These are phyloP conservation scores for Mycena polygramma DNA, from an alignment of 768 basidiomycete genomes.

Conservation along the genomic window DNA sequence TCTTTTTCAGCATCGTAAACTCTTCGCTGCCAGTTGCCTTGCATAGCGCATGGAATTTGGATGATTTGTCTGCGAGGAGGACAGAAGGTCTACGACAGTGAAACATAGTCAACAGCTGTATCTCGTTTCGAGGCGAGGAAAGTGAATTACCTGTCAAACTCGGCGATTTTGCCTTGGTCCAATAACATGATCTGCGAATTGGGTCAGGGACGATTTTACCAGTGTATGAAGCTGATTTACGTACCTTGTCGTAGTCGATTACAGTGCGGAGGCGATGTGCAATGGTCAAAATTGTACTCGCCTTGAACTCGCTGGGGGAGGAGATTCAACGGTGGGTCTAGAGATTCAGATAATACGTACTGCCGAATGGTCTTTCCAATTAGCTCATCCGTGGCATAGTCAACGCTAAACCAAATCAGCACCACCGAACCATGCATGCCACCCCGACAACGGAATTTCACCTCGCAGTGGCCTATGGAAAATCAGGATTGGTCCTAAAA, in stretches of 20 bases:
- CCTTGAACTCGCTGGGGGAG: not conserved
- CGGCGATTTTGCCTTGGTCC: conserved; percentile 82
- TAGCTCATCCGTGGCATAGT: conserved; percentile 76
- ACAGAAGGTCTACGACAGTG: conserved; percentile 47
- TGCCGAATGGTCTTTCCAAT: conserved; percentile 78
- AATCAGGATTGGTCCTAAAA: too few species aligned
- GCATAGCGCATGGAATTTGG: conserved; percentile 65
- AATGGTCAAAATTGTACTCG: not conserved
- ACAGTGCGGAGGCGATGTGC: not conserved
- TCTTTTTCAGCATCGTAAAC: conserved; percentile 61
- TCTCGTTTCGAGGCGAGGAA: conserved; percentile 41
- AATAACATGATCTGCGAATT: conserved; percentile 75
- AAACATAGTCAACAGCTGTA: conserved; percentile 69
- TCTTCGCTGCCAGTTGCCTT: conserved; percentile 66
- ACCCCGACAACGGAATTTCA: conserved; percentile 33
- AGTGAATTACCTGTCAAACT: conserved; percentile 70
- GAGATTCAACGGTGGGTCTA: not conserved
- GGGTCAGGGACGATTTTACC: too few species aligned
- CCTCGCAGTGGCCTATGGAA: conserved; percentile 72
- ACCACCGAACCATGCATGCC: too few species aligned
- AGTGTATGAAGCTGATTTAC: not conserved
- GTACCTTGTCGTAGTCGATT: conserved; percentile 5
- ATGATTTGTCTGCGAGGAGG: conserved; percentile 58
- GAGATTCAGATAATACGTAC: not conserved
- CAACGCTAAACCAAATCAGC: conserved; percentile 2